Evolutionary conservation across 2,329 filamentous ascomycete genomes (phyloP).

Genomic region (Rhexocercosporidium sp.): DNA sequence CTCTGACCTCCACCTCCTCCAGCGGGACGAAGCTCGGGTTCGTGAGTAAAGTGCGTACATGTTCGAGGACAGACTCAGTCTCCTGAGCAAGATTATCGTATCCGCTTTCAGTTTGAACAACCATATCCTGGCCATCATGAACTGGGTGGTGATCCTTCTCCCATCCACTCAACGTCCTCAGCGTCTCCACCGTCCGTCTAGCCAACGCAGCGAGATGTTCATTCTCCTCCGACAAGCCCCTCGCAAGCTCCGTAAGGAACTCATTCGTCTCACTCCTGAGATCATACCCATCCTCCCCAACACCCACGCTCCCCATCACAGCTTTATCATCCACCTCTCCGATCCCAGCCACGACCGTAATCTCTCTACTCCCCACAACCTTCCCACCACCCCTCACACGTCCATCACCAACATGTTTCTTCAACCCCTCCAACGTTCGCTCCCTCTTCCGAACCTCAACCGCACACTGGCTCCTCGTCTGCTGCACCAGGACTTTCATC

Average conservation of each 20-base stretch:
- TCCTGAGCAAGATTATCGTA: conserved; percentile 73
- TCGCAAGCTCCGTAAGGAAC: conserved; percentile 84
- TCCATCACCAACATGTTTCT: conserved; percentile 80
- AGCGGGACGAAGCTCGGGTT: conserved; percentile 96
- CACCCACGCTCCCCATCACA: conserved; percentile 39
- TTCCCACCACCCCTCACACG: conserved; percentile 63
- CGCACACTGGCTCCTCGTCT: conserved; percentile 84
- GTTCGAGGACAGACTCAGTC: conserved; percentile 78
- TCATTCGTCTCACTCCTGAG: conserved; percentile 87
- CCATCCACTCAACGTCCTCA: conserved; percentile 73
- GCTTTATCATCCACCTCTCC: conserved; percentile 45
- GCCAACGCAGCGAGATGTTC: conserved; percentile 78
- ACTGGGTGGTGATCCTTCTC: conserved; percentile 43
- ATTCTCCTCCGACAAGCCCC: conserved; percentile 88
- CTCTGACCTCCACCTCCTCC: conserved; percentile 90
- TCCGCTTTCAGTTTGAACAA: conserved; percentile 41
- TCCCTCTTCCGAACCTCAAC: conserved; percentile 93
- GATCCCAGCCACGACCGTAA: conserved; percentile 61
- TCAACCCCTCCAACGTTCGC: conserved; percentile 84
- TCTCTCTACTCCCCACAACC: conserved; percentile 60
- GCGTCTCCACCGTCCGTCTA: conserved; percentile 69
- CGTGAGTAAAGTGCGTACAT: conserved; percentile 82
- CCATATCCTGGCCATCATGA: conserved; percentile 35
- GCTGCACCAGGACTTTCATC: conserved; percentile 78
- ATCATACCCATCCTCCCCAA: conserved; percentile 64